Percentiles rank a stretch among this genome's conserved stretches.
Evolutionary conservation across 306 rosid species (phyloP).

Genomic region (Sicyos baderoa): DNA sequence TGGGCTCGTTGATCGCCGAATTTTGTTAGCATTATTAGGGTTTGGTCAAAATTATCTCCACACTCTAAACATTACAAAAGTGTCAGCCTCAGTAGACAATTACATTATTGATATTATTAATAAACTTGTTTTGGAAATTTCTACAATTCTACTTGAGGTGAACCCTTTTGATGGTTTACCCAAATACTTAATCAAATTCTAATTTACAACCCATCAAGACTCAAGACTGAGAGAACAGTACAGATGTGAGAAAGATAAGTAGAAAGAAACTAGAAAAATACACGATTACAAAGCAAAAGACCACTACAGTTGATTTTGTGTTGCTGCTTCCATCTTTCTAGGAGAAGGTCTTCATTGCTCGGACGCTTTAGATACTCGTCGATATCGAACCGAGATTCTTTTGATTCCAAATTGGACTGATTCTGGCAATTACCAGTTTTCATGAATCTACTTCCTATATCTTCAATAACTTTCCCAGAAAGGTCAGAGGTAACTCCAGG

Average conservation of each 20-base stretch:
- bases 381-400: constrained; percentile 40
- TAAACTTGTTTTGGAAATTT: neutral
- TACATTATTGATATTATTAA: neutral
- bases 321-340: constrained; percentile 57
- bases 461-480: constrained; percentile 40
- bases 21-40: too few species aligned
- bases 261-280: constrained; percentile 30
- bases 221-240: neutral
- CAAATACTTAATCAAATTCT: neutral
- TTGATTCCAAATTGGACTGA: constrained; percentile 33
- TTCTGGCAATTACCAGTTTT: constrained; percentile 25
- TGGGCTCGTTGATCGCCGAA: too few species aligned
- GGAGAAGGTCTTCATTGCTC: constrained; percentile 50
- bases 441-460: constrained; percentile 30
- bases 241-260: neutral
- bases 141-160: neutral
- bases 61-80: too few species aligned
- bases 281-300: constrained; percentile 48
- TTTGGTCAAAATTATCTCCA: too few species aligned
- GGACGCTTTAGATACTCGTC: constrained; percentile 58
- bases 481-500: constrained; percentile 36
- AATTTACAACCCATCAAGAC: neutral
- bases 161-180: neutral
- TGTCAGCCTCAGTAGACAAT: neutral
- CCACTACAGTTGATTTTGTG: constrained; percentile 56